A percentile compares a stretch with the other conserved stretches of the same genome.
Conservation (phyloP, 768 basidiomycete species). For the Phlebiopsis flavidoalba region DNA sequence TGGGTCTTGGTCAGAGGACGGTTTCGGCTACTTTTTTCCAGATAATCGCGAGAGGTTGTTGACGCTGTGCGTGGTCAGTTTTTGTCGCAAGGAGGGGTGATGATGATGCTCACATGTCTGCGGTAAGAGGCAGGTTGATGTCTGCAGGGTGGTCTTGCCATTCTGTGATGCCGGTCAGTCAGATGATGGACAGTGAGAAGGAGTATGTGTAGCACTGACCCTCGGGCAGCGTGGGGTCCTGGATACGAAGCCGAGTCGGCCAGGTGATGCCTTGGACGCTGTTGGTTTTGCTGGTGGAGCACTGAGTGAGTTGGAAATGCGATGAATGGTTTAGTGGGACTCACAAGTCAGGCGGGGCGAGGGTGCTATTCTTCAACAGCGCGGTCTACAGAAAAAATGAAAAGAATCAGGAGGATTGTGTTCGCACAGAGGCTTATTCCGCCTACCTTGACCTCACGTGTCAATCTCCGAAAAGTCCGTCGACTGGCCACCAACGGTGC, state of each 20-base stretch:
- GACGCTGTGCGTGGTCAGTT: constrained; percentile 31
- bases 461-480: constrained; percentile 54
- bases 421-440: background rate
- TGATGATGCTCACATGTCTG: constrained; percentile 37
- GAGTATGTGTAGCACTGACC: constrained; percentile 26
- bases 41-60: constrained; percentile 53
- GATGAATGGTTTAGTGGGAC: constrained; percentile 18
- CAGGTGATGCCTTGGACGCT: constrained; percentile 60
- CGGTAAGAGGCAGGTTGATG: constrained; percentile 45
- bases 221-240: constrained; percentile 48
- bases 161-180: constrained; percentile 29
- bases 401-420: background rate
- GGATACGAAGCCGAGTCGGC: constrained; percentile 54
- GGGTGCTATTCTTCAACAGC: constrained; percentile 45
- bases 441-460: constrained; percentile 51
- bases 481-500: constrained; percentile 60
- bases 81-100: background rate
- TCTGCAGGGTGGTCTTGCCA: constrained; percentile 56
- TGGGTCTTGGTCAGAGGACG: constrained; percentile 10
- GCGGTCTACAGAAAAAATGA: constrained; percentile 39
- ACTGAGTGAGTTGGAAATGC: background rate
- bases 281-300: constrained; percentile 39
- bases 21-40: constrained; percentile 44
- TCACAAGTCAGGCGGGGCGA: constrained; percentile 59
- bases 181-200: background rate